Base-by-base conservation (phyloP, 2,329 filamentous ascomycete genomes). In the Ascochyta clinopodiicola region DNA sequence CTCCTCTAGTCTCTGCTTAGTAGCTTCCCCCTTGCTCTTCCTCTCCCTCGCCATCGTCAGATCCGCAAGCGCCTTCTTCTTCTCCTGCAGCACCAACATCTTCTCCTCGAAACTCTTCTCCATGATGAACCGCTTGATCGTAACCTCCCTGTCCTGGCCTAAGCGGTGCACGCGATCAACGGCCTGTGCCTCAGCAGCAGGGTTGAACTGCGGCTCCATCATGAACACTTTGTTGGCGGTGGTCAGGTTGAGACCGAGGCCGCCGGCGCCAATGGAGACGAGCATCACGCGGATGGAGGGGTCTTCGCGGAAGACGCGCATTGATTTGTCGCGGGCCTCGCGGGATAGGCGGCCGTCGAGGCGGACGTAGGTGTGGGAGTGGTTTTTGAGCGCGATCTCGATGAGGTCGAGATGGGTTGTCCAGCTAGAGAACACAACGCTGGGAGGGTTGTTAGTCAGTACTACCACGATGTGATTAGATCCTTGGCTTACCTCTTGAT, bases 191-290 rank as follows among this genome's bases (percentile, higher is more conserved):
- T 99, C 94, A 0, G 93, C 92, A 0, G 92, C 93, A 0, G 95
- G 95, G 69, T 99, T 99, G 79, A 94, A 99, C 71, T 97, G 93
- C 5, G 95, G 95, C 74, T 99, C 95, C 94, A 99, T 98, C 67
- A 98, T 90, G 73, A 95, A 98, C 13, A 96, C 94, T 51, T 86
- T 89, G 71, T 88, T 95, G 29, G 89, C 94, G 0, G 90, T 82
- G 0, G 93, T 97, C 50, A 98, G 80, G 71, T 98, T 98, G 35
- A 98, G 86, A 13, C 94, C 94, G 15, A 97, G 84, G 17, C 95
- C 94, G 61, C 94, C 95, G 0, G 94, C 94, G 70, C 88, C 92
- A 75, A 97, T 96, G 9, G 92, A 96, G 13, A 96, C 92, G 9
- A 98, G 84, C 45, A 98, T 92, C 48, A 96, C 88, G 29, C 87